Conservation (phyloP, 805 yeast species). For the Pichia eremophila region DNA sequence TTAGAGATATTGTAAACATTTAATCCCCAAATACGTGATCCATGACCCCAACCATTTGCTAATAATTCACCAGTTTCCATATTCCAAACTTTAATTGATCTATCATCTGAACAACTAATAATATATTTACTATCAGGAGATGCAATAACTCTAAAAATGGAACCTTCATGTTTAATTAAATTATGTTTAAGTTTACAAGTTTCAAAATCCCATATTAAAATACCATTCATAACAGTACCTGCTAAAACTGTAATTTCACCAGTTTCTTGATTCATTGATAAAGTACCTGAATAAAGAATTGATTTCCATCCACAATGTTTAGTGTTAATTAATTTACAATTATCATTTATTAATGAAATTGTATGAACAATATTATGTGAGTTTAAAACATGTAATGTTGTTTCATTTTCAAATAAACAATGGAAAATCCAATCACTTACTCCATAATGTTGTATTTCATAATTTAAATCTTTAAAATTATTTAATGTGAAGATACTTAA, state of each 20-base stretch:
- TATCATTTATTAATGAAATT: constrained; percentile 15
- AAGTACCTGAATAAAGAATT: constrained; percentile 79
- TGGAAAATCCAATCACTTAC: constrained; percentile 76
- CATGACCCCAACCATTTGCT: constrained; percentile 93
- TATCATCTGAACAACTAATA: constrained; percentile 86
- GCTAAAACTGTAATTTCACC: constrained; percentile 54
- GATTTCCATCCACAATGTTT: constrained; percentile 60
- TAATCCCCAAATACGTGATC: constrained; percentile 86
- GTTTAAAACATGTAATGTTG: constrained; percentile 47
- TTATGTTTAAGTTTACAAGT: constrained; percentile 36
- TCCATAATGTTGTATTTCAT: constrained; percentile 33
- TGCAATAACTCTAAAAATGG: constrained; percentile 72
- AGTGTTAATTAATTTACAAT: constrained; percentile 20
- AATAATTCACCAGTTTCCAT: constrained; percentile 45
- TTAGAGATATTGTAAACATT: constrained; percentile 36
- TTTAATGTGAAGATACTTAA: constrained; percentile 33
- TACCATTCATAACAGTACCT: constrained; percentile 90
- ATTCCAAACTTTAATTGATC: constrained; percentile 76
- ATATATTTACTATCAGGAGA: constrained; percentile 46
- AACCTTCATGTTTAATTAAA: constrained; percentile 77
- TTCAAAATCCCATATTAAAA: constrained; percentile 63
- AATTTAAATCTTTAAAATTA: constrained; percentile 18
- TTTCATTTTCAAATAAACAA: constrained; percentile 37
- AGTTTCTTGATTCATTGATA: constrained; percentile 34
- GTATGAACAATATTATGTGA: constrained; percentile 67